A percentile compares a stretch with the other conserved stretches of the same genome.
These are phyloP conservation scores for Yueomyces sp. DNA, from an alignment of 1,139 yeast species.

Conservation along the genomic window DNA sequence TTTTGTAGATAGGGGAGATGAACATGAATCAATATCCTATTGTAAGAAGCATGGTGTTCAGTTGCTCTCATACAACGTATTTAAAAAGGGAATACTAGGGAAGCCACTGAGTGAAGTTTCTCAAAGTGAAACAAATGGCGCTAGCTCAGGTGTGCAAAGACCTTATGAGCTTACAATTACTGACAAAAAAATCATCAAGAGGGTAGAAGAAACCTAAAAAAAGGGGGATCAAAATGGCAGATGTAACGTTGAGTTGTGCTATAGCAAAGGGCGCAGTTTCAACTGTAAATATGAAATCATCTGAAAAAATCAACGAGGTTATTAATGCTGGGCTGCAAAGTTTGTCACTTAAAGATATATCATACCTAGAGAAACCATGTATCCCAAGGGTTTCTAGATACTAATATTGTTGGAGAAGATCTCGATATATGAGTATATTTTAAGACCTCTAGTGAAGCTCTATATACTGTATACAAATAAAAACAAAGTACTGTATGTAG, in stretches of 20 bases:
- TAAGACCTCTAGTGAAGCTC: too few relatives aligned
- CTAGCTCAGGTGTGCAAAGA: conserved; percentile 10
- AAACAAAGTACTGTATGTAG: too few relatives aligned
- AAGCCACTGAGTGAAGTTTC: conserved; percentile 24
- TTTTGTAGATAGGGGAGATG: conserved; percentile 39
- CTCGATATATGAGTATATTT: too few relatives aligned
- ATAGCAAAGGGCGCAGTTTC: conserved; percentile 38
- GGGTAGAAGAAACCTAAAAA: conserved; percentile 44
- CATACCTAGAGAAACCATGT: conserved; percentile 40
- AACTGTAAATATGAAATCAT: conserved; percentile 41
- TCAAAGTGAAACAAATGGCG: conserved; percentile 10
- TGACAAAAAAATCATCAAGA: conserved; percentile 30
- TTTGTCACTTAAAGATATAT: conserved; percentile 34
- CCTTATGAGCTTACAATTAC: conserved; percentile 12
- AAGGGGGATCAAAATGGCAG: conserved; percentile 37
- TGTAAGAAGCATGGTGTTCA: conserved; percentile 27
- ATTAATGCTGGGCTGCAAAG: conserved; percentile 31
- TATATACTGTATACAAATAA: too few relatives aligned
- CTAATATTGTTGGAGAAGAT: too few relatives aligned
- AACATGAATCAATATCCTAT: conserved; percentile 38
- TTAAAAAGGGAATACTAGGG: conserved; percentile 35
- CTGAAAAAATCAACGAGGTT: conserved; percentile 42
- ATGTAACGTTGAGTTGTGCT: conserved; percentile 43
- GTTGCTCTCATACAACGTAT: conserved; percentile 41
- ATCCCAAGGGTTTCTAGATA: neutral